Conservation (phyloP, 2,329 filamentous ascomycete species). For the Tolypocladium ophioglossoides region DNA sequence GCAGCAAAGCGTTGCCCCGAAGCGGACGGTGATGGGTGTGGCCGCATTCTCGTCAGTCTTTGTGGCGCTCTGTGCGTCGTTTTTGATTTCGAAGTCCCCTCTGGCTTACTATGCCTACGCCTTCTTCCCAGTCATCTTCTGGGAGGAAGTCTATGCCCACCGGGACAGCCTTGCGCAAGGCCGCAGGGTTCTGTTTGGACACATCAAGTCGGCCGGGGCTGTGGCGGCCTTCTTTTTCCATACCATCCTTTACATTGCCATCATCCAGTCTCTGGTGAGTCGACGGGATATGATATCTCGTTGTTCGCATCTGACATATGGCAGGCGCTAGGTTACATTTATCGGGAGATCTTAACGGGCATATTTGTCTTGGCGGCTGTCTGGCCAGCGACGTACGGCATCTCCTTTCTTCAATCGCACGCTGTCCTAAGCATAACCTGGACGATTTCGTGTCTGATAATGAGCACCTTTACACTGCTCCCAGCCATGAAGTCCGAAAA, state of each 20-base stretch:
- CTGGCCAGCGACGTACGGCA: slow-evolving; percentile 70
- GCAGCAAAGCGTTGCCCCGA: slow-evolving; percentile 53
- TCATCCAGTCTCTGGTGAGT: slow-evolving; percentile 69
- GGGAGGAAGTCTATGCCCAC: slow-evolving; percentile 86
- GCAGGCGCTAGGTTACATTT: slow-evolving; percentile 83
- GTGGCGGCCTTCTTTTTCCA: slow-evolving; percentile 53
- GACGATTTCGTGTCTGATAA: slow-evolving; percentile 64
- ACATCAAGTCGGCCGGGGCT: slow-evolving; percentile 51
- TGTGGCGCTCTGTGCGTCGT: slow-evolving; percentile 65
- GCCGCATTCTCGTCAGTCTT: slow-evolving; percentile 66
- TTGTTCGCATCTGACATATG: slow-evolving; percentile 1
- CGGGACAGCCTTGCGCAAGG: slow-evolving; percentile 60
- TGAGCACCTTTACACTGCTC: slow-evolving; percentile 86
- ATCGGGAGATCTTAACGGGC: slow-evolving; percentile 75
- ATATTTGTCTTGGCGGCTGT: slow-evolving; percentile 66
- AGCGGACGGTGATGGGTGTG: slow-evolving; percentile 48
- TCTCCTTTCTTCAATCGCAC: slow-evolving; percentile 60
- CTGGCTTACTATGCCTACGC: slow-evolving; percentile 82
- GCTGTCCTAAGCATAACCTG: slow-evolving; percentile 55
- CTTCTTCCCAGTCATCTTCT: slow-evolving; percentile 87
- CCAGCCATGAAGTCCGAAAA: slow-evolving; percentile 80
- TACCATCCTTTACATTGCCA: slow-evolving; percentile 53
- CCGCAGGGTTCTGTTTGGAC: slow-evolving; percentile 54
- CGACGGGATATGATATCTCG: not conserved
- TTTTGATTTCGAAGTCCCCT: slow-evolving; percentile 71